Evolutionary conservation across 306 rosid species (phyloP).

Genomic region (Corylus americana): DNA sequence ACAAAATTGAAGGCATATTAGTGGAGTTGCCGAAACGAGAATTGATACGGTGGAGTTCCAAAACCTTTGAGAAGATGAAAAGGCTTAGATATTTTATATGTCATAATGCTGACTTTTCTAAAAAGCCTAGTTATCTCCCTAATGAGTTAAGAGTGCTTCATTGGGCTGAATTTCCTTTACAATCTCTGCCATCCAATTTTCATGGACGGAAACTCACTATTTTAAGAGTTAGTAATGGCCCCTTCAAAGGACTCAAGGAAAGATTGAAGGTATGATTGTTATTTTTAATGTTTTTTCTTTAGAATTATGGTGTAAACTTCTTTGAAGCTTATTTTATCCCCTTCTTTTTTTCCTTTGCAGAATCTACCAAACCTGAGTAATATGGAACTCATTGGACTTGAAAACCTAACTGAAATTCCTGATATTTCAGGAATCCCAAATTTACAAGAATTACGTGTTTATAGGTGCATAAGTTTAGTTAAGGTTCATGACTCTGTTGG

Average conservation of each 20-base stretch:
- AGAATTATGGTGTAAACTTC: background rate
- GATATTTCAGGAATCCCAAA: conserved; percentile 13
- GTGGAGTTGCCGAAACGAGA: background rate
- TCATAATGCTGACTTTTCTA: background rate
- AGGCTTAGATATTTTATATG: background rate
- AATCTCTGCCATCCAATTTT: background rate
- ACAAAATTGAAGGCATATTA: conserved; percentile 1
- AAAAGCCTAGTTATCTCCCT: background rate
- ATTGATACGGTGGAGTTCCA: background rate
- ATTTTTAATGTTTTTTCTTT: background rate
- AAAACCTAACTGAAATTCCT: background rate
- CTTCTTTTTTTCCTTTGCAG: background rate
- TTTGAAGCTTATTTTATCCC: background rate
- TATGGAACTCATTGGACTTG: background rate
- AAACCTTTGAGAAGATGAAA: background rate
- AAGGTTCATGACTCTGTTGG: conserved; percentile 27
- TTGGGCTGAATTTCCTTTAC: background rate
- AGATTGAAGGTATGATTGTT: background rate
- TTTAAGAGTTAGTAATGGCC: background rate
- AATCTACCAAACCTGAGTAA: background rate
- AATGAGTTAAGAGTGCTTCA: background rate
- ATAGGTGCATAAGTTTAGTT: conserved; percentile 12
- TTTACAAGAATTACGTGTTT: conserved; percentile 34
- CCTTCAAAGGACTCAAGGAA: background rate
- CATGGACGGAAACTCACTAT: background rate